Evolutionary conservation across 176 grass and related monocot species (phyloP).

Genomic region (Avena sativa): DNA sequence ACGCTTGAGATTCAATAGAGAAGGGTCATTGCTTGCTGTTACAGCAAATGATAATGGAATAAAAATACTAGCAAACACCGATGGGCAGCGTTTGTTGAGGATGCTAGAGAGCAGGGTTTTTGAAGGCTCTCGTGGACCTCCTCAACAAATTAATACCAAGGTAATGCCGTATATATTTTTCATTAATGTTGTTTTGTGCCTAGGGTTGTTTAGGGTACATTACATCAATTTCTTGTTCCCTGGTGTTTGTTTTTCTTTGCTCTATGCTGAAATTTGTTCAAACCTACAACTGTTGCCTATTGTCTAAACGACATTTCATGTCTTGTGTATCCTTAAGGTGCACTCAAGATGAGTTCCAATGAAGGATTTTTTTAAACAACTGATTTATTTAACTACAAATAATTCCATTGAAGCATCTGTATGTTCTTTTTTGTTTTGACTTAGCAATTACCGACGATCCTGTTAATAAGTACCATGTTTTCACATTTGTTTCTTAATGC

Average conservation of each 20-base stretch:
- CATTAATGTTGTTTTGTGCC: neutral
- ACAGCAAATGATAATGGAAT: slow-evolving; percentile 95
- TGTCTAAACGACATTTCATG: neutral
- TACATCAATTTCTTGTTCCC: neutral
- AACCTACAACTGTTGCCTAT: neutral
- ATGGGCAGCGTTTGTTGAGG: slow-evolving; percentile 90
- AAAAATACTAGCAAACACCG: slow-evolving; percentile 95
- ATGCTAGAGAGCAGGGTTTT: slow-evolving; percentile 90
- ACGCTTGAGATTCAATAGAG: slow-evolving; percentile 94
- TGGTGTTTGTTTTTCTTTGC: slow-evolving; percentile 19
- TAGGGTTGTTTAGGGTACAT: neutral
- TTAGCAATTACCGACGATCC: slow-evolving; percentile 29
- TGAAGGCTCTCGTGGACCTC: slow-evolving; percentile 76
- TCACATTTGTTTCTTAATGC: slow-evolving; percentile 51
- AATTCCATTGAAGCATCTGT: slow-evolving; percentile 19
- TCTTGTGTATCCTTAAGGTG: slow-evolving; percentile 4
- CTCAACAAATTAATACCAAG: slow-evolving; percentile 92
- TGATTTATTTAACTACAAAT: neutral
- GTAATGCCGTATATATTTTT: slow-evolving; percentile 23
- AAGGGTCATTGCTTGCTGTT: slow-evolving; percentile 94
- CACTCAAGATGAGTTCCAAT: neutral
- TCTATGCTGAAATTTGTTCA: slow-evolving; percentile 30
- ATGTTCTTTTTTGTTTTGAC: slow-evolving; percentile 7
- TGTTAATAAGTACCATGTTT: slow-evolving; percentile 11
- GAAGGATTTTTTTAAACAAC: slow-evolving; percentile 17